A percentile compares a stretch with the other conserved stretches of the same genome.
Evolutionary conservation across 2,329 filamentous ascomycete species (phyloP).

Genomic region (Graphilbum fragrans): DNA sequence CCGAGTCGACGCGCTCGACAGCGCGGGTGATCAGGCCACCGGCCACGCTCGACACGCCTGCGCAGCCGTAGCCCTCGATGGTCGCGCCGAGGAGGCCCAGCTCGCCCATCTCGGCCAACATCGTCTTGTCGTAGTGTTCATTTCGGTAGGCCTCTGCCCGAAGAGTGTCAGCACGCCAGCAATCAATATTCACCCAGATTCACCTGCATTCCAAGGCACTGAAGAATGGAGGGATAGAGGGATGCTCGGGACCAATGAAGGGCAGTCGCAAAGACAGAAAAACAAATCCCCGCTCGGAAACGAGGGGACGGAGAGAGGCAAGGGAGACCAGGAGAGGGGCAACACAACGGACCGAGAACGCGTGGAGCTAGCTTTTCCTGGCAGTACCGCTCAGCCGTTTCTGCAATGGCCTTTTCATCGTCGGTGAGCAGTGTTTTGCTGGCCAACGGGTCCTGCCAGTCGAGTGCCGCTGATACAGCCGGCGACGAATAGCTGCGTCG

Average conservation of each 20-base stretch:
- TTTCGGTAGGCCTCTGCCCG: constrained; percentile 44
- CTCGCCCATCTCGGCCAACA: constrained; percentile 78
- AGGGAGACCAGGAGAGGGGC: neutral
- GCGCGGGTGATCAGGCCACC: constrained; percentile 75
- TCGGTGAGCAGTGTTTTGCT: constrained; percentile 69
- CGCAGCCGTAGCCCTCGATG: constrained; percentile 73
- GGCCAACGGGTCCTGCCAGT: constrained; percentile 84
- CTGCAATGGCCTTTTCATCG: constrained; percentile 79
- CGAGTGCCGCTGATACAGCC: constrained; percentile 36
- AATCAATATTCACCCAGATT: no score
- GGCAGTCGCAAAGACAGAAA: no score
- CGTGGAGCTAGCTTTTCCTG: constrained; percentile 79
- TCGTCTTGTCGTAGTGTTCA: constrained; percentile 69
- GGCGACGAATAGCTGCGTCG: constrained; percentile 8
- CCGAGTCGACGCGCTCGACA: constrained; percentile 76
- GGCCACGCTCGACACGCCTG: constrained; percentile 70
- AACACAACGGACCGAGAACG: constrained; percentile 56
- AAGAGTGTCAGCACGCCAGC: neutral
- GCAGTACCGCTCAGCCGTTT: constrained; percentile 87
- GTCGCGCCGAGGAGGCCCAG: constrained; percentile 70
- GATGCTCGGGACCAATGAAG: no score
- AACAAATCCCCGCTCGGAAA: no score
- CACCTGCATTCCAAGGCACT: no score
- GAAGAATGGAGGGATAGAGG: no score
- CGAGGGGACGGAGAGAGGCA: no score